phyloP scores from a whole-genome alignment of 805 yeast species.

The Wickerhamomyces queroliae region DNA sequence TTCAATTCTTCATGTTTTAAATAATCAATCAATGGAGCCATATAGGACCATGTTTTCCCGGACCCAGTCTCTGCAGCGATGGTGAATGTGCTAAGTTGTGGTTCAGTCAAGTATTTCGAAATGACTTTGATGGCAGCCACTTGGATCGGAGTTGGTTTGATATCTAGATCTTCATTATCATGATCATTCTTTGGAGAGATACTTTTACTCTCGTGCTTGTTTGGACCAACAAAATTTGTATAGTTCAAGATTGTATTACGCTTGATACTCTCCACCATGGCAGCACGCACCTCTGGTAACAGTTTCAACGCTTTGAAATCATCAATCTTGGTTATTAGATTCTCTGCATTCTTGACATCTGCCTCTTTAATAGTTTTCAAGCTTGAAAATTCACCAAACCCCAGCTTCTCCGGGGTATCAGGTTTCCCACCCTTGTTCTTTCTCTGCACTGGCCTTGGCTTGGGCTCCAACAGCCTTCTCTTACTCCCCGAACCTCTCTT shows the following conservation, averaged over 20 bases:
- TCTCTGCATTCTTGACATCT: slow-evolving; percentile 29
- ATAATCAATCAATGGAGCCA: slow-evolving; percentile 69
- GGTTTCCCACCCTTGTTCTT: not conserved
- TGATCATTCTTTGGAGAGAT: slow-evolving; percentile 7
- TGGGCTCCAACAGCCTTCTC: not conserved
- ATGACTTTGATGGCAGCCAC: slow-evolving; percentile 52
- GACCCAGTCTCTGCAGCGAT: slow-evolving; percentile 97
- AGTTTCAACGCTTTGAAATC: slow-evolving; percentile 65
- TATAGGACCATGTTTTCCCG: slow-evolving; percentile 91
- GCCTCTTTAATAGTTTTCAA: slow-evolving; percentile 33
- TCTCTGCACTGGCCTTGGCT: not conserved
- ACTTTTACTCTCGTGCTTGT: not conserved
- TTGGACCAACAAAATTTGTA: slow-evolving; percentile 13
- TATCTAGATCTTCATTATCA: slow-evolving; percentile 10
- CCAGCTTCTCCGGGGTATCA: not conserved
- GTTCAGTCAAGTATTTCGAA: slow-evolving; percentile 26
- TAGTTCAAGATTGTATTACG: slow-evolving; percentile 34
- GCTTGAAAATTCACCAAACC: slow-evolving; percentile 13
- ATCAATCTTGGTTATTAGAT: slow-evolving; percentile 44
- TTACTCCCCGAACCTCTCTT: not conserved
- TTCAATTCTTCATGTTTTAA: slow-evolving; percentile 46
- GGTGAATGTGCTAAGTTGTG: slow-evolving; percentile 54
- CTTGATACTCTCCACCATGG: slow-evolving; percentile 49
- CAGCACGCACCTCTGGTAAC: slow-evolving; percentile 58
- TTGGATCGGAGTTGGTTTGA: slow-evolving; percentile 76